These are phyloP conservation scores for Colletotrichum lentis DNA, from an alignment of 2,329 filamentous ascomycete genomes.

Conservation along the genomic window DNA sequence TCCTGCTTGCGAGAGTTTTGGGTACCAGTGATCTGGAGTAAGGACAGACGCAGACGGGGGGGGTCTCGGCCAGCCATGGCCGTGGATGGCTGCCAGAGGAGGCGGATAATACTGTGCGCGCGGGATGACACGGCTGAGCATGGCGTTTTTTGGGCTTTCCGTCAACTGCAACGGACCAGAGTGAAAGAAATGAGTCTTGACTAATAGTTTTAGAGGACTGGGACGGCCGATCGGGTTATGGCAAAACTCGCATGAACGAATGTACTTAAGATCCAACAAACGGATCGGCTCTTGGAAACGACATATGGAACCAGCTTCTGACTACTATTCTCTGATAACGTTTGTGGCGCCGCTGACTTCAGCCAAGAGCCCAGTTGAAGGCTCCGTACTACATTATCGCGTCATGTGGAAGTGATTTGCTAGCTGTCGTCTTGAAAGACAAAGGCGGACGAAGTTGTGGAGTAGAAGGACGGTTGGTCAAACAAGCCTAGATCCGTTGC, in stretches of 20 bases:
- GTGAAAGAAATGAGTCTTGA: conserved; percentile 23
- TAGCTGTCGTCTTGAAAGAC: no score
- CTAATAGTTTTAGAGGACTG: conserved; percentile 29
- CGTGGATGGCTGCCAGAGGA: background rate
- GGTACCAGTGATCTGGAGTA: conserved; percentile 53
- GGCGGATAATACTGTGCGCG: conserved; percentile 23
- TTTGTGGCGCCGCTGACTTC: background rate
- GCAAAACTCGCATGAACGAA: conserved; percentile 25
- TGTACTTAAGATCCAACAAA: conserved; percentile 27
- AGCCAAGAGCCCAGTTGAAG: background rate
- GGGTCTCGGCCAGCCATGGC: conserved; percentile 1
- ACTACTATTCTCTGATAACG: background rate
- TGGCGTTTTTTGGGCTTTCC: conserved; percentile 38
- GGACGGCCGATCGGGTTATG: conserved; percentile 24
- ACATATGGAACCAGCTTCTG: background rate
- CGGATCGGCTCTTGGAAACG: conserved; percentile 4
- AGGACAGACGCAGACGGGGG: background rate
- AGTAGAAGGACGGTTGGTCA: background rate
- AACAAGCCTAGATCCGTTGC: background rate
- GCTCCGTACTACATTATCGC: background rate
- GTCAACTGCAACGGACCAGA: conserved; percentile 18
- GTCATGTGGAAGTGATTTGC: background rate
- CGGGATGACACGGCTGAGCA: conserved; percentile 33
- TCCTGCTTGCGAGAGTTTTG: conserved; percentile 79
- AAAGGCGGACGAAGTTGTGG: no score